Conservation (phyloP, 202 grass and related monocot species). For the Bolboschoenoplectus hybrid region DNA sequence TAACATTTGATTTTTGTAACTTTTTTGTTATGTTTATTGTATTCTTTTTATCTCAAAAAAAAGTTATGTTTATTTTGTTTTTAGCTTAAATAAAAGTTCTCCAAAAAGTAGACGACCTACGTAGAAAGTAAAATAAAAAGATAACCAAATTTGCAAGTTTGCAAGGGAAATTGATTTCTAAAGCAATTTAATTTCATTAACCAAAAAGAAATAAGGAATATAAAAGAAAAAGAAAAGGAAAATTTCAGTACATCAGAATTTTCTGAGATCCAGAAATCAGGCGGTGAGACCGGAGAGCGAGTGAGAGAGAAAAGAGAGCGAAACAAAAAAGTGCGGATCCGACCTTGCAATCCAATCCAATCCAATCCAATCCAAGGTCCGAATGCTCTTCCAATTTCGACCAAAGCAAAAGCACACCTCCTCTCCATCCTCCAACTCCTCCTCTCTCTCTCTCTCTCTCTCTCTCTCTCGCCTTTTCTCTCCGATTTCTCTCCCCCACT, state of each 20-base stretch:
- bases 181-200: background rate
- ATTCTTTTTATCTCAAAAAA: no score
- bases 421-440: background rate
- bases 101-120: background rate
- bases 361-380: constrained; percentile 57
- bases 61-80: no score
- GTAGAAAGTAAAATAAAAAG: background rate
- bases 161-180: background rate
- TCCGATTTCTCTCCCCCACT: constrained; percentile 32
- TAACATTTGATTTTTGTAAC: no score
- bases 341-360: constrained; percentile 49
- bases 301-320: no score
- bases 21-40: background rate
- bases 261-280: constrained; percentile 4
- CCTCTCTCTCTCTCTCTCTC: constrained; percentile 19
- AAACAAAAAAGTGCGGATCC: constrained; percentile 12
- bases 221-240: background rate
- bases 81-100: background rate
- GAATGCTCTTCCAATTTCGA: constrained; percentile 51
- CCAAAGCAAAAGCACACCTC: constrained; percentile 22
- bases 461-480: background rate
- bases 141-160: no score
- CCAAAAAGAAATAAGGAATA: background rate
- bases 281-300: background rate
- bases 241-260: background rate